Conservation (phyloP, 78 protist species). For the Chrysochromulina parva region DNA sequence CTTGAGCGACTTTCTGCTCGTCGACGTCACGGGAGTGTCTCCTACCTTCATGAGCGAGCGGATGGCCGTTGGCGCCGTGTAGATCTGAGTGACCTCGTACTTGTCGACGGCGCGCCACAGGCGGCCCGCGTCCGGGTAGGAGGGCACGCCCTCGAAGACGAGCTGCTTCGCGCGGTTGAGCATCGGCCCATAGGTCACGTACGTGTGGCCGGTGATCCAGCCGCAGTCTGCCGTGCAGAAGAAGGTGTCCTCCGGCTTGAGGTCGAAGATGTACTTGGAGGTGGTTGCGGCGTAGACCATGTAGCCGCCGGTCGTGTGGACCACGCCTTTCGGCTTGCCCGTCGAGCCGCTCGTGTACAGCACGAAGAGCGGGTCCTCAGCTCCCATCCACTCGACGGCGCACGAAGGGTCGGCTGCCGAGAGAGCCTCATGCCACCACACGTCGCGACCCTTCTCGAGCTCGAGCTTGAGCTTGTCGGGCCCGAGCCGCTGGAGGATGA, state of each 20-base stretch:
- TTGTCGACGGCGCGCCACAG: conserved; percentile 43
- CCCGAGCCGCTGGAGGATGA: conserved; percentile 33
- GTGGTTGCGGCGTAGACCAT: not conserved
- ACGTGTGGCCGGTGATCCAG: conserved; percentile 98
- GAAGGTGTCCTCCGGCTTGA: conserved; percentile 82
- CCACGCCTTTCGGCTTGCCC: conserved; percentile 17
- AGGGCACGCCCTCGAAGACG: conserved; percentile 91
- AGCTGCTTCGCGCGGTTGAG: conserved; percentile 87
- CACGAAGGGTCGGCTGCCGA: not conserved
- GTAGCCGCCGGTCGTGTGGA: not conserved
- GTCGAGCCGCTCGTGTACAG: conserved; percentile 26
- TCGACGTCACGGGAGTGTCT: conserved; percentile 55
- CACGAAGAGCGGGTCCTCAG: not conserved
- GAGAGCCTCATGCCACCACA: conserved; percentile 41
- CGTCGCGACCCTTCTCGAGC: not conserved
- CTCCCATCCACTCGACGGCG: conserved; percentile 38
- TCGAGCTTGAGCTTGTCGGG: not conserved
- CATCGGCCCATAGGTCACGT: conserved; percentile 96
- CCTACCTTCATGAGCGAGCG: conserved; percentile 87
- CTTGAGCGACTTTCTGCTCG: conserved; percentile 57
- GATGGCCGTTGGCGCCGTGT: conserved; percentile 98
- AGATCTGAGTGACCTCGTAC: conserved; percentile 84
- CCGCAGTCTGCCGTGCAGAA: conserved; percentile 93
- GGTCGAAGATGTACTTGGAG: conserved; percentile 82
- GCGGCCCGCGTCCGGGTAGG: conserved; percentile 78